Percentiles rank a stretch among this genome's conserved stretches.
phyloP scores from a whole-genome alignment of 1,139 yeast species.

The Pichiaceae sp. region DNA sequence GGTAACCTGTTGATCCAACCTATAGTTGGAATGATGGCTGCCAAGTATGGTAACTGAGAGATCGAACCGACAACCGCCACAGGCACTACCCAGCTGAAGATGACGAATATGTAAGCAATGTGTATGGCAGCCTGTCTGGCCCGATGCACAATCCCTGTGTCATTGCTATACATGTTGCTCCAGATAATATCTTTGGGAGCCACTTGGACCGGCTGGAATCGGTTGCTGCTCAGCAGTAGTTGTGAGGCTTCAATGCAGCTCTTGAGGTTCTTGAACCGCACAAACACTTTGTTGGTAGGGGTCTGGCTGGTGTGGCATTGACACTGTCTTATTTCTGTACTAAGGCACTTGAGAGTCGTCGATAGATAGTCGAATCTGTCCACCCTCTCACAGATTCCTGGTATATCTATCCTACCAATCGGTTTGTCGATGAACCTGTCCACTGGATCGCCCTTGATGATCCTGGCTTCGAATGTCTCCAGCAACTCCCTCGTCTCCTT shows the following conservation, averaged over 20 bases:
- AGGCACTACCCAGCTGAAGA: slow-evolving; percentile 60
- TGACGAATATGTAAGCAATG: slow-evolving; percentile 35
- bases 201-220: slow-evolving; percentile 35
- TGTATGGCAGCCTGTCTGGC: slow-evolving; percentile 35
- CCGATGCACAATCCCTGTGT: slow-evolving; percentile 19
- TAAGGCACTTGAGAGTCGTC: slow-evolving; percentile 19
- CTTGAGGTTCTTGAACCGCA: slow-evolving; percentile 39
- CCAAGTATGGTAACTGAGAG: slow-evolving; percentile 54
- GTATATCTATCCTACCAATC: slow-evolving; percentile 8
- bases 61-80: slow-evolving; percentile 63
- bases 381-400: slow-evolving; percentile 22
- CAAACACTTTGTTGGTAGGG: slow-evolving; percentile 35
- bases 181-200: slow-evolving; percentile 55
- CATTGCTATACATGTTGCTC: slow-evolving; percentile 38
- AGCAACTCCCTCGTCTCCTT: slow-evolving; percentile 28
- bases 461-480: slow-evolving; percentile 30
- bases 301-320: slow-evolving; percentile 6
- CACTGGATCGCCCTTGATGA: slow-evolving; percentile 16
- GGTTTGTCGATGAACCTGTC: background rate
- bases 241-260: slow-evolving; percentile 51
- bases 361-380: slow-evolving; percentile 15
- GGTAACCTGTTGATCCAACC: slow-evolving; percentile 48
- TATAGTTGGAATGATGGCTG: slow-evolving; percentile 46
- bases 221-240: slow-evolving; percentile 36
- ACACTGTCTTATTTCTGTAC: slow-evolving; percentile 8